Conservation (phyloP, 2,329 filamentous ascomycete species). For the Fusarium papillatum region DNA sequence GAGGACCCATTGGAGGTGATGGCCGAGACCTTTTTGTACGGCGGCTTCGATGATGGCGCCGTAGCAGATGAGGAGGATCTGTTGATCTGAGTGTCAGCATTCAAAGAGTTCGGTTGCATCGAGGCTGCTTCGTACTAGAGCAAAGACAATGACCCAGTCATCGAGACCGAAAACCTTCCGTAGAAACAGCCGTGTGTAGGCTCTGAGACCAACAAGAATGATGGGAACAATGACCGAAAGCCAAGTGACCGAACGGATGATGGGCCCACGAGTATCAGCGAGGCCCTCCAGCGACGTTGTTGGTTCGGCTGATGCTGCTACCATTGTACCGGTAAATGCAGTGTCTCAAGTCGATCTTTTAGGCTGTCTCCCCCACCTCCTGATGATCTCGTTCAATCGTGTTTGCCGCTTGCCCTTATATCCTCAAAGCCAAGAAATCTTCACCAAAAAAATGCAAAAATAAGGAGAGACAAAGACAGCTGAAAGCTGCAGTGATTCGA, state of each 20-base stretch:
- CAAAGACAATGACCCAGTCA: conserved; percentile 30
- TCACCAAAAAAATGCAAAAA: background rate
- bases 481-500: background rate
- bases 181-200: conserved; percentile 24
- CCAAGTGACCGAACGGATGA: conserved; percentile 30
- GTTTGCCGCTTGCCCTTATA: conserved; percentile 6
- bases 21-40: conserved; percentile 26
- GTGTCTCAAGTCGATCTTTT: background rate
- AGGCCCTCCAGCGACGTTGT: conserved; percentile 25
- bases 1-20: conserved; percentile 27
- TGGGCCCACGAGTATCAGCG: conserved; percentile 17
- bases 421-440: background rate
- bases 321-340: conserved; percentile 3
- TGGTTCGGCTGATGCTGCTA: background rate
- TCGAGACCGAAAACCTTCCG: conserved; percentile 34
- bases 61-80: conserved; percentile 28
- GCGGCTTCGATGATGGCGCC: conserved; percentile 29
- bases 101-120: too few species aligned
- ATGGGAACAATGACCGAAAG: conserved; percentile 21
- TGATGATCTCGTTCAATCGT: background rate
- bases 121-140: conserved; percentile 15
- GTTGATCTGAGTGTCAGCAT: too few species aligned
- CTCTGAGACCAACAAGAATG: conserved; percentile 15
- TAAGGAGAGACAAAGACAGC: background rate
- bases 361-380: background rate